A percentile compares a stretch with the other conserved stretches of the same genome.
Evolutionary conservation across 306 rosid genomes (phyloP).

Genomic region (Castanea crenata): DNA sequence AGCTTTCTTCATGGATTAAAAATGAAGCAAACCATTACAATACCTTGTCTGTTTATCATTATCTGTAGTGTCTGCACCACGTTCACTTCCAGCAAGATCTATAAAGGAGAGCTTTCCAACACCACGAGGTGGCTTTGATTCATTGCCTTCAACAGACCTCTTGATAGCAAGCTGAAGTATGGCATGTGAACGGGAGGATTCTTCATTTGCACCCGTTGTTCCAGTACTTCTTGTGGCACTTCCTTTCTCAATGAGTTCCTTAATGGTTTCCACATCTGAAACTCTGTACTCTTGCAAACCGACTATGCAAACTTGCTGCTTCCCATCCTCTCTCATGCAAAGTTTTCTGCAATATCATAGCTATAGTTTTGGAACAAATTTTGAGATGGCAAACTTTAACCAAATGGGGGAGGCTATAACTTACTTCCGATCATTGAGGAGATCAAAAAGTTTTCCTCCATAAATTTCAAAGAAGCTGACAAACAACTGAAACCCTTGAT

Average conservation of each 20-base stretch:
- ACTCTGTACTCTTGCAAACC: constrained; percentile 96
- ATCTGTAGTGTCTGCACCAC: constrained; percentile 99
- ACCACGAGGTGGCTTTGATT: constrained; percentile 83
- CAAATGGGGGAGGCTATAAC: constrained; percentile 22
- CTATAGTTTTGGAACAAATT: constrained; percentile 21
- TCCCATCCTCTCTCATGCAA: constrained; percentile 99
- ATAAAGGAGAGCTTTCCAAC: constrained; percentile 97
- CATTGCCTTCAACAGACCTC: constrained; percentile 77
- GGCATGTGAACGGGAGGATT: constrained; percentile 98
- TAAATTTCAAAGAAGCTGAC: constrained; percentile 99
- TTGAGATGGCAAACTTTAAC: constrained; percentile 3
- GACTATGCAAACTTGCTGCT: constrained; percentile 95
- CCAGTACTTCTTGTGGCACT: constrained; percentile 94
- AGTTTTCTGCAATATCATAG: constrained; percentile 70
- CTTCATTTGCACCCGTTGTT: constrained; percentile 98
- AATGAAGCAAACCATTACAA: background rate
- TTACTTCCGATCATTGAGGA: constrained; percentile 92
- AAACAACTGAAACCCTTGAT: constrained; percentile 85
- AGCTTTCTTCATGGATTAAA: background rate
- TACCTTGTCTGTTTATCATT: constrained; percentile 98
- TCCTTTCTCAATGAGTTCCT: constrained; percentile 93
- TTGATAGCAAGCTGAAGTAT: constrained; percentile 97
- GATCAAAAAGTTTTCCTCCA: constrained; percentile 97
- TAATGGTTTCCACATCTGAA: constrained; percentile 90
- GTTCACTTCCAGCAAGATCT: constrained; percentile 99